These are phyloP conservation scores for Pleurotus tuoliensis DNA, from an alignment of 768 basidiomycete genomes.

Conservation along the genomic window DNA sequence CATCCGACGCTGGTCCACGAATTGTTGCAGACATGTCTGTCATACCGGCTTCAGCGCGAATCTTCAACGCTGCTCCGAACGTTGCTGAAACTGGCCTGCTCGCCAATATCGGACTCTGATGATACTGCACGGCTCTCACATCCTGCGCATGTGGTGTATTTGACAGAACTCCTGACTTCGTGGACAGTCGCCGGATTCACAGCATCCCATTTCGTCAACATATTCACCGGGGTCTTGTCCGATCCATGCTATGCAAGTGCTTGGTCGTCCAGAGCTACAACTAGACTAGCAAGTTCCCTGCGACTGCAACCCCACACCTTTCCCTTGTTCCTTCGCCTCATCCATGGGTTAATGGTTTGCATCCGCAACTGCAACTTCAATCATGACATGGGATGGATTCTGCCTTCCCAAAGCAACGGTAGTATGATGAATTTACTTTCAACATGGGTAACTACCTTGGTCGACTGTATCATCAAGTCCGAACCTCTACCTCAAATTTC, in stretches of 20 bases:
- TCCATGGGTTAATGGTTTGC: constrained; percentile 21
- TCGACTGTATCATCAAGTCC: neutral
- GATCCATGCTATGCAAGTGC: constrained; percentile 13
- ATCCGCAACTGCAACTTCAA: constrained; percentile 9
- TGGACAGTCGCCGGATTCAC: constrained; percentile 30
- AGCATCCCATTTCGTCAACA: constrained; percentile 25
- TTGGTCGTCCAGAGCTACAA: constrained; percentile 42
- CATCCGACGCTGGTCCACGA: constrained; percentile 45
- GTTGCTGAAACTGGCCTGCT: constrained; percentile 36
- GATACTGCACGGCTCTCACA: constrained; percentile 32
- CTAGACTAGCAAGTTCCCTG: constrained; percentile 21
- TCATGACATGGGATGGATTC: neutral
- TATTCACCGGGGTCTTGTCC: constrained; percentile 27
- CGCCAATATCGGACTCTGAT: constrained; percentile 18
- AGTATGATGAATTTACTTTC: neutral
- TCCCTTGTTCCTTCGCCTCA: constrained; percentile 25
- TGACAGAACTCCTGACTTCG: constrained; percentile 37
- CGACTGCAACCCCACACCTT: constrained; percentile 12
- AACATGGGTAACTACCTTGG: neutral
- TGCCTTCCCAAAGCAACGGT: neutral
- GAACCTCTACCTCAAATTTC: neutral
- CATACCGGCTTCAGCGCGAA: constrained; percentile 39
- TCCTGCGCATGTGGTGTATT: constrained; percentile 42
- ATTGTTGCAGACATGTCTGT: constrained; percentile 48
- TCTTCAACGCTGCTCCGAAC: constrained; percentile 37